Evolutionary conservation across 768 basidiomycete genomes (phyloP), one percentile per base, ranked within the genome.

Genomic region (Porpolomopsis calyptriformis): DNA sequence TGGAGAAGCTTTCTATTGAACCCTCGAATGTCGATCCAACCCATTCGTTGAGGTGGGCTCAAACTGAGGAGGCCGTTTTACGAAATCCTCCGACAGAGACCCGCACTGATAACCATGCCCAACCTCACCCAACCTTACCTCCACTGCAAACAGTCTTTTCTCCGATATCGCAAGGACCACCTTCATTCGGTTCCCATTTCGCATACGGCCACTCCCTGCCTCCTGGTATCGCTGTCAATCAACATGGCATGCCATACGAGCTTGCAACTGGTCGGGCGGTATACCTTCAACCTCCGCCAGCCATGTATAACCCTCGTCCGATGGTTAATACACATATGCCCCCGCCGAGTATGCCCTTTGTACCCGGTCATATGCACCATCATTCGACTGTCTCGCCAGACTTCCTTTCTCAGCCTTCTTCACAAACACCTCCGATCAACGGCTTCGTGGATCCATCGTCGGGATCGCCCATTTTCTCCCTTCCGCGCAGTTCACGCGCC

Each of bases 191-290:
- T n/a, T 79, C 86, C 7, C 75, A 83, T 12, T 89, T 84, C 45
- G 65, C 66, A 2, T 85, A 76, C 58, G 67, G 70, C 4, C 61
- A 71, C 5, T 50, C 81, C 16, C 75, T 86, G n/a, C 80, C 85
- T 3, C 78, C 78, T 11, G 87, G 87, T 40, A 71, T 88, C 41
- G 85, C 73, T 11, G 64, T 87, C 57, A 80, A 79, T 52, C 75
- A 78, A 45, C 80, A 84, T 49, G 87, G 87, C 25, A 71, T 86
- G 65, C 70, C 85, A n/a, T 89, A 81, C 57, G 87, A 90, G 60
- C 58, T 88, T 43, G 78, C 85, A 11, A 88, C 85, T 4, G 88
- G 88, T 33, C 85, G 84, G 31, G 76, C 85, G 9, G 80, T 90
- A 26, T 82, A 82, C 54, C 68, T 89, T 23, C 74, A 79, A 50